Base-by-base conservation (phyloP, 2,329 filamentous ascomycete species). In the Alternaria atra region DNA sequence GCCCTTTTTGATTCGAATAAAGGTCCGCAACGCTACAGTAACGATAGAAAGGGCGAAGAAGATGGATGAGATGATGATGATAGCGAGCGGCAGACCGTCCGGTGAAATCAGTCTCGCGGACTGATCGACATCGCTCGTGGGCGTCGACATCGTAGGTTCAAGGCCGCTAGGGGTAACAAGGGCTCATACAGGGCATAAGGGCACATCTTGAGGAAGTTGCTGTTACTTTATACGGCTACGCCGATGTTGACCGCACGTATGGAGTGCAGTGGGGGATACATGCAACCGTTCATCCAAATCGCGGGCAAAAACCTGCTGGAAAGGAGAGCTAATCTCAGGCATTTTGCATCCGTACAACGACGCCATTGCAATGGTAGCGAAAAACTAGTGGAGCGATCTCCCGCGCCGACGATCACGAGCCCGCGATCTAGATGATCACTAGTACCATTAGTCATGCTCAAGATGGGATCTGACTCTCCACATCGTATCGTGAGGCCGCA, bases 61-160 rank as follows among this genome's bases (percentile, higher is more conserved):
- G 17, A 67, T 30, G 27, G 51, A 60, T 1, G 66, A 66, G 2
- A 65, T 52, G 17, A 60, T 30, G n/a, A 71, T 52, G 34, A 71
- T 68, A 10, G 67, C 63, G 25, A 71, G 51, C 20, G 68, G 66
- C 1, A 71, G 46, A 13, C 65, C 67, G 56, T 65, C 59, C 12
- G 62, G 65, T 5, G 37, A 4, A 30, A 69, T 66, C 6, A 64
- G 55, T 43, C 60, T 64, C 32, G 44, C 55, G 15, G 40, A 42
- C 5, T 63, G 67, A 60, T 70, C 64, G 20, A 66, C 58, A 34
- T 48, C 17, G 10, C 8, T 34, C 44, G 15, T 0, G 17, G 29
- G 44, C 6, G 44, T 3, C 2, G 29, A n/a, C 29, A 48, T 34
- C 34, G 29, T 34, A 20, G n/a, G 0, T 23, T 48, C 12, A 34